phyloP scores from a whole-genome alignment of 2,329 filamentous ascomycete genomes.

The Colletotrichum nymphaeae region DNA sequence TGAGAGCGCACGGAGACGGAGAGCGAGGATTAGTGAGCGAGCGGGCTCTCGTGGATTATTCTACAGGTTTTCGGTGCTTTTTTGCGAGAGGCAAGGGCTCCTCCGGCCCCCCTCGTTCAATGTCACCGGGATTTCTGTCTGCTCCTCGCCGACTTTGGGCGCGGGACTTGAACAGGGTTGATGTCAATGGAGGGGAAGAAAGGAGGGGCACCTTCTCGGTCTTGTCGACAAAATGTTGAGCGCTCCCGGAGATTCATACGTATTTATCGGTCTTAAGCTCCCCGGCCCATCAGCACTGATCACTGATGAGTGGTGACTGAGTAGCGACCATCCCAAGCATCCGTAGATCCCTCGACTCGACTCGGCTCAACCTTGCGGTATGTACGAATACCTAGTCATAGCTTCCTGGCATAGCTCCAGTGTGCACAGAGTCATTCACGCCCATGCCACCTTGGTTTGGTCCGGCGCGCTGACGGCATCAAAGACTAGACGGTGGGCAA shows the following conservation, averaged over 20 bases:
- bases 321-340: background rate
- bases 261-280: constrained; percentile 31
- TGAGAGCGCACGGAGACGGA: constrained; percentile 5
- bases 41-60: constrained; percentile 12
- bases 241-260: constrained; percentile 28
- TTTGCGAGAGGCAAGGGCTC: background rate
- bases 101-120: background rate
- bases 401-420: constrained; percentile 31
- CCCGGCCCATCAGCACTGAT: constrained; percentile 12
- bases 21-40: background rate
- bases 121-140: constrained; percentile 14
- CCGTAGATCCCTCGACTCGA: background rate
- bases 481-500: constrained; percentile 6
- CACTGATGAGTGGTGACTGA: background rate
- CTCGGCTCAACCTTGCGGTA: background rate
- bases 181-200: constrained; percentile 34
- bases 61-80: constrained; percentile 11
- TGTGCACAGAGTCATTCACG: constrained; percentile 32
- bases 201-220: constrained; percentile 27
- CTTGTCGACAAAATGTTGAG: constrained; percentile 33
- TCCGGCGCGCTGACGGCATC: constrained; percentile 30
- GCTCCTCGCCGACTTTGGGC: background rate
- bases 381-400: constrained; percentile 4
- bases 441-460: constrained; percentile 21
- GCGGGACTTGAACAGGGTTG: constrained; percentile 33